These are phyloP conservation scores for Pneumocystis murina DNA, from an alignment of 1,139 yeast species.

Conservation along the genomic window DNA sequence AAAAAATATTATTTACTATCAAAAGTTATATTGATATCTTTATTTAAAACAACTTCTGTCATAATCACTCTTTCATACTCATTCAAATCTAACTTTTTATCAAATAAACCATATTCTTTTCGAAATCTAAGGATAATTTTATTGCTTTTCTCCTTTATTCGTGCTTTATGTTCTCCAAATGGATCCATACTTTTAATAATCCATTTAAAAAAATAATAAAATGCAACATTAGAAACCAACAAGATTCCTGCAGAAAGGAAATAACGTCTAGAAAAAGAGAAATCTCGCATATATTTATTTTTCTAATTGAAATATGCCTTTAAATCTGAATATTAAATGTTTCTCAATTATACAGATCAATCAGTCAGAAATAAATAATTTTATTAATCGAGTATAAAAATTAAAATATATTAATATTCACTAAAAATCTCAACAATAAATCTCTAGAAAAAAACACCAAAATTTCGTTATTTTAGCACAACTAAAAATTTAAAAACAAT, in stretches of 20 bases:
- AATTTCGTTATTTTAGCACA: too few species aligned
- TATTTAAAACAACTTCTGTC: constrained; percentile 68
- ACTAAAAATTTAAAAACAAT: too few species aligned
- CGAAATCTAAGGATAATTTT: background rate
- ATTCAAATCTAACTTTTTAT: constrained; percentile 42
- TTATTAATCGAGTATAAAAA: too few species aligned
- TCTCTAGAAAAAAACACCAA: too few species aligned
- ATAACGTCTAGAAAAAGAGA: background rate
- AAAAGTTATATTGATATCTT: constrained; percentile 61
- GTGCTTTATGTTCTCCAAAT: constrained; percentile 1
- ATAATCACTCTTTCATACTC: constrained; percentile 68
- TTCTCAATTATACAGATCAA: too few species aligned
- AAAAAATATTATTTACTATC: constrained; percentile 28
- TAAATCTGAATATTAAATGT: background rate
- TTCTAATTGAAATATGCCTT: background rate
- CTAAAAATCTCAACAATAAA: too few species aligned
- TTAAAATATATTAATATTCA: too few species aligned
- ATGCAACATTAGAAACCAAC: background rate
- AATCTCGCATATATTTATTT: background rate
- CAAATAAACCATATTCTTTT: constrained; percentile 33
- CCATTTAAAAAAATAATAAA: background rate
- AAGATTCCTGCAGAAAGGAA: background rate
- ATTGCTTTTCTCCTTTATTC: constrained; percentile 2
- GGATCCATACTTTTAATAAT: constrained; percentile 2
- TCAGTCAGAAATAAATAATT: too few species aligned